Evolutionary conservation across 2,329 filamentous ascomycete species (phyloP).

Genomic region (Fusarium coffeatum): DNA sequence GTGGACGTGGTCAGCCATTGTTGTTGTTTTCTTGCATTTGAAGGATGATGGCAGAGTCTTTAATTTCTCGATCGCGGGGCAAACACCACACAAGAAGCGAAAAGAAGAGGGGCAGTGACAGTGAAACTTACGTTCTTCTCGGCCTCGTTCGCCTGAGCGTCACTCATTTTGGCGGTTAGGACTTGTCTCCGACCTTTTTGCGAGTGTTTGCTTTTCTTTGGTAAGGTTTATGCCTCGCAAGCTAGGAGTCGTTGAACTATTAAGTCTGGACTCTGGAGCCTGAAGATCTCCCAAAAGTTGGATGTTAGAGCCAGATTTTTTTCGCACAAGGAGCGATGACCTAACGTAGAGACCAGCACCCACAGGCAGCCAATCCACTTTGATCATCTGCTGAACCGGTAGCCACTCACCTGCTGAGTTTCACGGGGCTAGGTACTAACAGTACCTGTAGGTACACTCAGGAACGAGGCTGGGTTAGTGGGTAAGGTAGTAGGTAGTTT

Average conservation of each 20-base stretch:
- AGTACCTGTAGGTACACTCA: not conserved
- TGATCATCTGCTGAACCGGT: constrained; percentile 1
- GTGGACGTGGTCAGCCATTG: constrained; percentile 36
- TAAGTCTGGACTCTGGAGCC: constrained; percentile 37
- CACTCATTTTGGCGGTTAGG: constrained; percentile 77
- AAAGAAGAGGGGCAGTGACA: constrained; percentile 35
- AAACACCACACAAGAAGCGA: constrained; percentile 29
- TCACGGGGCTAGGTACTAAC: not conserved
- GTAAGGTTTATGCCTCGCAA: constrained; percentile 36
- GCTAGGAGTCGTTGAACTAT: constrained; percentile 40
- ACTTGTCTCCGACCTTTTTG: constrained; percentile 35
- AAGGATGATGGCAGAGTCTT: constrained; percentile 11
- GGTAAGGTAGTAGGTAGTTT: not conserved
- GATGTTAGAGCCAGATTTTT: constrained; percentile 51
- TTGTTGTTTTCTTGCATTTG: constrained; percentile 2
- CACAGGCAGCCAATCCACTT: constrained; percentile 28
- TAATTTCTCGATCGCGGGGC: constrained; percentile 48
- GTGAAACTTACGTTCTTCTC: constrained; percentile 85
- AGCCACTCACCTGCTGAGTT: not conserved
- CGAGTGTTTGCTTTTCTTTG: constrained; percentile 34
- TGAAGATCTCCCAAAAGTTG: constrained; percentile 45
- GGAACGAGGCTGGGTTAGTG: not conserved
- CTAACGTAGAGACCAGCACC: constrained; percentile 27
- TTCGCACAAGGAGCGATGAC: constrained; percentile 47
- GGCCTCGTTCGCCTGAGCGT: constrained; percentile 87